Evolutionary conservation across 495 filamentous ascomycete species (phyloP), one percentile per base, ranked within the genome.

Genomic region (Delitschia confertaspora): DNA sequence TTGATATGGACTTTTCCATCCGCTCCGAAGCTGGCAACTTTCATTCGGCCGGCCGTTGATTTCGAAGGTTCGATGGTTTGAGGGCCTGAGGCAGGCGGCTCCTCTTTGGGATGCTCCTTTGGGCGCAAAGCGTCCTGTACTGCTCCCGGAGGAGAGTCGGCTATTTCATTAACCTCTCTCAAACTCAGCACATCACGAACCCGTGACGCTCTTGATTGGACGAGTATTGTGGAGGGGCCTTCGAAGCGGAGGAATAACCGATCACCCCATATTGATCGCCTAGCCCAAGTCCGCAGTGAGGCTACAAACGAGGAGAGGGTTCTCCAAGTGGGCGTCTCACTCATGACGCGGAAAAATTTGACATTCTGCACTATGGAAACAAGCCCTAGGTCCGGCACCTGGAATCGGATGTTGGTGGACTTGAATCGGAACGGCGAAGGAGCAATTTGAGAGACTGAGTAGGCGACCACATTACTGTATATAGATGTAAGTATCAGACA

Each of bases 221-320:
- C 63, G 17, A 96, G 69, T 24, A 98, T 71, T 3, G 80, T 94
- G 2, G 73, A 75, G 16, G 91, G 91, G 0, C 91, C 91, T 18
- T 80, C 72, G 55, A 98, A 95, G 53, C 83, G 80, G 17, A 96
- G 66, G 58, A 96, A 96, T 10, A 95, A 69, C 50, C 89, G 67
- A 61, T 98, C 91, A 21, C 91, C 91, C 85, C 85, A 94, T n/a
- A 98, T 82, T 3, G 80, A 80, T 56, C 81, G 69, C 41, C 88
- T 72, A 22, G 75, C 69, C 63, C 83, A 82, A 1, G 85, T 89
- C 24, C 85, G 72, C 13, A 93, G 42, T 24, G 57, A 70, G 59
- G 79, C 87, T 23, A 82, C 51, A 16, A 78, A 47, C 8, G 65
- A 66, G 38, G 75, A 71, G 0, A 88, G 53, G 0, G 64, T 63